Conservation (phyloP, 1,284 basidiomycete genomes). For the Peniophora sp. region DNA sequence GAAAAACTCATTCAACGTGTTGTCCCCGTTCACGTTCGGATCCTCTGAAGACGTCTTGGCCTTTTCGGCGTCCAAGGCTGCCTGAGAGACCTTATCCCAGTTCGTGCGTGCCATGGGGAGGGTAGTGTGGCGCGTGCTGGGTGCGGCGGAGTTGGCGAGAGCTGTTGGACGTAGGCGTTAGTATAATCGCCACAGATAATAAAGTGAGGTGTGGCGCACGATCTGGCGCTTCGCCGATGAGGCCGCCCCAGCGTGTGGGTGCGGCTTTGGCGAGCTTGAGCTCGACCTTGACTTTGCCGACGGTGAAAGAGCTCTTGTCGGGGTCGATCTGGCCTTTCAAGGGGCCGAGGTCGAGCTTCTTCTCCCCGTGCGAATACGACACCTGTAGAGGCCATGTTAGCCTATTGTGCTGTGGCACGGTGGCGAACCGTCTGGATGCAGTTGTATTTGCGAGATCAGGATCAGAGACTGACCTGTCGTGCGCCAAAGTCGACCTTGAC, state of each 20-base stretch:
- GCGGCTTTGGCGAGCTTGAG: slow-evolving; percentile 57
- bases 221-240: slow-evolving; percentile 69
- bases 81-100: slow-evolving; percentile 76
- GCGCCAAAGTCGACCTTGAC: slow-evolving; percentile 60
- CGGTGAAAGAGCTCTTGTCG: slow-evolving; percentile 51
- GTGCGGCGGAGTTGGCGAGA: slow-evolving; percentile 21
- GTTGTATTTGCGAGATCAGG: slow-evolving; percentile 2
- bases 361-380: slow-evolving; percentile 57
- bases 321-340: slow-evolving; percentile 76
- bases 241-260: slow-evolving; percentile 65
- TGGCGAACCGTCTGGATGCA: slow-evolving; percentile 1
- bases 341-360: slow-evolving; percentile 59
- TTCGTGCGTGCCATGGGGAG: slow-evolving; percentile 49
- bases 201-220: slow-evolving; percentile 37
- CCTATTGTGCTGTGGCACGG: background rate
- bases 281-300: slow-evolving; percentile 83
- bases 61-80: slow-evolving; percentile 57
- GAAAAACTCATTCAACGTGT: slow-evolving; percentile 71
- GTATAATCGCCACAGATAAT: too few relatives aligned
- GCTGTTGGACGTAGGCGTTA: too few relatives aligned
- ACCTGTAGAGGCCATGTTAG: slow-evolving; percentile 29
- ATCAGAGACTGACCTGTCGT: slow-evolving; percentile 42
- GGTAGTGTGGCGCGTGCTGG: slow-evolving; percentile 8
- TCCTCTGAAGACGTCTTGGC: slow-evolving; percentile 59
- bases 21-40: slow-evolving; percentile 78